Evolutionary conservation across 495 filamentous ascomycete genomes (phyloP), one percentile per base, ranked within the genome.

Genomic region (Xylaria scruposa): DNA sequence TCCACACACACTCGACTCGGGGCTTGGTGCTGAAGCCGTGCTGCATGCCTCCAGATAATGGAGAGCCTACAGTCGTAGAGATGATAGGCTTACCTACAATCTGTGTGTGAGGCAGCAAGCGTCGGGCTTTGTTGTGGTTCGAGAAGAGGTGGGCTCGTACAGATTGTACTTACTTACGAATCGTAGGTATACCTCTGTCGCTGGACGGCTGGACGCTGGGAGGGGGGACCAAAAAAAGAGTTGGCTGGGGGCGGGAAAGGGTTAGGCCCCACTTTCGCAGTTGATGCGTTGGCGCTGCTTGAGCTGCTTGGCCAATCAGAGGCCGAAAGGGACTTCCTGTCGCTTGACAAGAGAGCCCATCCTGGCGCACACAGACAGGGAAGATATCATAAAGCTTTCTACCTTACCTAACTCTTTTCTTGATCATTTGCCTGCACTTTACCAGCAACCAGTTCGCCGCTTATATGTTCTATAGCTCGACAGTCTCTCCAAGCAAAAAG

Each of bases 201-300:
- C 60, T 44, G 21, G 38, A 33, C 6, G 54, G 7, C 60, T 44
- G 21, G 38, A 33, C 6, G 54, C 26, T 31, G 54, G 54, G 54
- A 12, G 26, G 47, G 44, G 51, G 54, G 69, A 13, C 51, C 61
- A 49, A 71, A 71, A 70, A 70, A 72, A 72, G 71, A 75, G 73
- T 72, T 78, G 76, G 72, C 76, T 77, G 69, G 78, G 78, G 67
- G 68, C 26, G 65, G 71, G 67, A 63, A 33, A 65, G 63, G 63
- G 49, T 36, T n/a, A n/a, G 24, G 42, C 40, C 59, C 68, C 68
- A 49, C 49, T 40, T 40, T 44, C 53, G 4, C 12, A 21, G 66
- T 75, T 76, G 75, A 78, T 80, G 78, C 75, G 78, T 73, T 80
- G 78, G 77, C 78, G 38, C 66, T 80, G 75, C 76, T 75, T 75